Conservation (phyloP, 768 basidiomycete genomes). For the Suillus alpinus region DNA sequence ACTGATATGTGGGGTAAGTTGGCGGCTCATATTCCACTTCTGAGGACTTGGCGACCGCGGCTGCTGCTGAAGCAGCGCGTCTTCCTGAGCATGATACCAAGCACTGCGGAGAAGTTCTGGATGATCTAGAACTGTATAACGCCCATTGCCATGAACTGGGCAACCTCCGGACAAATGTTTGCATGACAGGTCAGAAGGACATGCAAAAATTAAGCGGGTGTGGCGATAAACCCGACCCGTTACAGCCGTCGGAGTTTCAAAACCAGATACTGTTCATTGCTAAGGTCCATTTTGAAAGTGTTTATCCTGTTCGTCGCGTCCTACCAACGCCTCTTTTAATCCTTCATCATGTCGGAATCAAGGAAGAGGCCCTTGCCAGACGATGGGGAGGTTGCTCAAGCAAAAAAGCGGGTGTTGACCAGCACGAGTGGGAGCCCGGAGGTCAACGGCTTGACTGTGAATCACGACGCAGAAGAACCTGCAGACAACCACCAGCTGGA, state of each 20-base stretch:
- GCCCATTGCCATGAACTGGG: slow-evolving; percentile 26
- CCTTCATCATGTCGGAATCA: slow-evolving; percentile 45
- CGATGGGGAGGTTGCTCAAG: slow-evolving; percentile 43
- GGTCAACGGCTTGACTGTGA: slow-evolving; percentile 44
- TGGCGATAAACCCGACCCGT: background rate
- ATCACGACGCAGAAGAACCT: slow-evolving; percentile 38
- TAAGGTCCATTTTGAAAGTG: slow-evolving; percentile 12
- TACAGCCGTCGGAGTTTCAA: slow-evolving; percentile 28
- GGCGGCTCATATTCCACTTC: slow-evolving; percentile 14
- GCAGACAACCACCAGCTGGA: slow-evolving; percentile 59
- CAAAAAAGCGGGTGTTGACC: slow-evolving; percentile 58
- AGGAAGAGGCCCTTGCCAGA: slow-evolving; percentile 58
- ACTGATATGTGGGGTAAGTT: slow-evolving; percentile 36
- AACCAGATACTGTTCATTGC: slow-evolving; percentile 3
- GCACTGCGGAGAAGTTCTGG: slow-evolving; percentile 1
- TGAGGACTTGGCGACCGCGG: slow-evolving; percentile 32
- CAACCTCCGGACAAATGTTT: slow-evolving; percentile 23
- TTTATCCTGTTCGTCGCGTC: slow-evolving; percentile 8
- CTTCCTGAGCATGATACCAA: slow-evolving; percentile 11
- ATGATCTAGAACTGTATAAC: slow-evolving; percentile 12
- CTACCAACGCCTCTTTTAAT: slow-evolving; percentile 12
- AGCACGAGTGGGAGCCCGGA: slow-evolving; percentile 50
- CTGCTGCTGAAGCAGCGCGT: slow-evolving; percentile 44
- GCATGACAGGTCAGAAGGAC: slow-evolving; percentile 19
- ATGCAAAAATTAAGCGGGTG: background rate